Evolutionary conservation across 257 asterid genomes (phyloP).

Genomic region (Leonotis leonurus): DNA sequence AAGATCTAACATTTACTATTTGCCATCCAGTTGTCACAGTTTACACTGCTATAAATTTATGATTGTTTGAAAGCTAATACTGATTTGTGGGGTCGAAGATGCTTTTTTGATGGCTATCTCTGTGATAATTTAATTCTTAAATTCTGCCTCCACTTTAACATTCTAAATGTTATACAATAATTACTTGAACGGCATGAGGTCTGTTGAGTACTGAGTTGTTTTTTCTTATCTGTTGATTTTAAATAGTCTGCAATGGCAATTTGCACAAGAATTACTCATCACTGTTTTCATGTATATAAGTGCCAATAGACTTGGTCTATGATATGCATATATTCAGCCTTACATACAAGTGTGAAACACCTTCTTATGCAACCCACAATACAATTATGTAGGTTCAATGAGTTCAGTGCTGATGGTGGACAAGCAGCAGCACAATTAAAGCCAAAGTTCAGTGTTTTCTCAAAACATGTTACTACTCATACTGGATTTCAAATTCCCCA

Average conservation of each 20-base stretch:
- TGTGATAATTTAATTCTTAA: neutral
- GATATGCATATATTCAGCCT: neutral
- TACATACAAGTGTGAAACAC: neutral
- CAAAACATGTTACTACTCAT: constrained; percentile 47
- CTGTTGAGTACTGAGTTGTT: neutral
- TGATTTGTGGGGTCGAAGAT: neutral
- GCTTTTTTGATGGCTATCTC: neutral
- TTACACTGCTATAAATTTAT: neutral
- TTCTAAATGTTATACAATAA: neutral
- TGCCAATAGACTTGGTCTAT: no score
- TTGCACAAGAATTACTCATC: neutral
- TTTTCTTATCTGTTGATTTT: neutral
- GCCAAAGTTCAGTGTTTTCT: constrained; percentile 63
- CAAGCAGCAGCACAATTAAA: constrained; percentile 52
- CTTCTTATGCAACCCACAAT: constrained; percentile 9
- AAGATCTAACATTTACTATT: neutral
- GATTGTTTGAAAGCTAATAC: neutral
- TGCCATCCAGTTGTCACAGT: neutral
- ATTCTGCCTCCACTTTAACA: neutral
- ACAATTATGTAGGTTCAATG: constrained; percentile 43
- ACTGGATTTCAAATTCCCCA: constrained; percentile 56
- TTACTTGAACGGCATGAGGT: neutral
- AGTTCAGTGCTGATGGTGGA: constrained; percentile 78
- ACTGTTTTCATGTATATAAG: neutral
- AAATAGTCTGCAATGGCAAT: neutral